Base-by-base conservation (phyloP, 345 rosid species). In the Eucalyptus virginea region DNA sequence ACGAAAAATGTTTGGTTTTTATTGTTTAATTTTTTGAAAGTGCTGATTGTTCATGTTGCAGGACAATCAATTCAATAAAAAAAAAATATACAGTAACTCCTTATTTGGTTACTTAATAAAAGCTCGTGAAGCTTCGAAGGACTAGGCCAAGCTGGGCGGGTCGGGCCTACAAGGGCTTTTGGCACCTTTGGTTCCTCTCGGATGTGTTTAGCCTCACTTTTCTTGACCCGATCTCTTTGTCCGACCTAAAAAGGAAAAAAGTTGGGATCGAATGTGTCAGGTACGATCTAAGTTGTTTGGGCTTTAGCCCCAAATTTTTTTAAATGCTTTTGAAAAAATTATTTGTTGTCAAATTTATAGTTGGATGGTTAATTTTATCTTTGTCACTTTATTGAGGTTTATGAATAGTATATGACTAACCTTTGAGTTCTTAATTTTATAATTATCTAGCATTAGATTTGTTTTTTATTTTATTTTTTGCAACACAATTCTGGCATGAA, bases 261-360 rank as follows among this genome's bases (percentile, higher is more conserved):
- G 44, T 34, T 0, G 21, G 40, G 21, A 65, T 11, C 18, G 0
- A 65, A 15, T 16, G 5, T 7, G 3, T 5, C 0, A n/a, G 11
- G 77, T 34, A 69, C 26, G 9, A 4, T 37, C 2, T 72, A 6
- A 0, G 15, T 37, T 19, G 81, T 18, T 72, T 34, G 81, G 42
- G 44, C 24, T 17, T 69, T 69, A 34, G 81, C 13, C 21, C 40
- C 11, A 34, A 15, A 34, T 17, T 69, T 69, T 28, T 62, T 6
- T 1, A 3, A 11, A 5, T 1, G 6, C 13, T 16, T 69, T 69
- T 37, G 16, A 32, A 32, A 69, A 69, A 32, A 34, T 3, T 34
- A 5, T 5, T 69, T 69, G 23, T 69, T 9, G 26, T 72, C 45
- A 72, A 72, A 72, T 72, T 19, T 65, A 3, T n/a, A 69, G 44